Base-by-base conservation (phyloP, 805 yeast species). In the Candida wancherniae region DNA sequence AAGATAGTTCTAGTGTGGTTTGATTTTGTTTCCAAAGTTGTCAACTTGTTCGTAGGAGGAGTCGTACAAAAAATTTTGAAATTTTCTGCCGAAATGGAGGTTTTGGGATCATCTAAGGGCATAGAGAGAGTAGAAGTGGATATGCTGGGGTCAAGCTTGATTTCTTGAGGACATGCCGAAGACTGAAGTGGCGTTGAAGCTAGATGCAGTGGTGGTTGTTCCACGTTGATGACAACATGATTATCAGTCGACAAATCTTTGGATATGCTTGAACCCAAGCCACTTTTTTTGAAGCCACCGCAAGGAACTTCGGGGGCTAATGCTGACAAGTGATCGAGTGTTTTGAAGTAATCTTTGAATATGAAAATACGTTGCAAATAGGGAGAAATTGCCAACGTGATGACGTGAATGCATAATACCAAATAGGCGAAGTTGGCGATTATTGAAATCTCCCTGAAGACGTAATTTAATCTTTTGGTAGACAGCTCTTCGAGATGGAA, bases 331-430 rank as follows among this genome's bases (percentile, higher is more conserved):
- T 48, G 48, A 19, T 50, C 53, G 26, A 50, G 31, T 3, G 53
- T 46, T 16, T 40, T 37, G 19, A 50, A 40, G 34, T 48, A 45
- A 22, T 44, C 49, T 10, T 37, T 38, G 26, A 47, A 39, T 15
- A 45, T 30, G 25, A 49, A 34, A 15, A 42, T 26, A 19, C 35
- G 35, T 12, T 34, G 30, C 16, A 49, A 28, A 9, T 43, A 33
- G 3, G 54, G 52, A 2, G 47, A 38, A 4, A 47, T 34, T 18
- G 48, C 44, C 30, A 48, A 34, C 19, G 44, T 41, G 11, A 55
- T 48, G 24, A 55, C 56, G 29, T 55, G 57, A 17, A 55, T 47
- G 34, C 58, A 51, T 24, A 53, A 43, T 1, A 48, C 48, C 39
- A 48, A 34, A 24, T 49, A 48, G 4, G 50, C 42, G 29, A 40